These are phyloP conservation scores for Dendrocalamus latiflorus DNA, from an alignment of 202 grass and related monocot genomes.

Conservation along the genomic window DNA sequence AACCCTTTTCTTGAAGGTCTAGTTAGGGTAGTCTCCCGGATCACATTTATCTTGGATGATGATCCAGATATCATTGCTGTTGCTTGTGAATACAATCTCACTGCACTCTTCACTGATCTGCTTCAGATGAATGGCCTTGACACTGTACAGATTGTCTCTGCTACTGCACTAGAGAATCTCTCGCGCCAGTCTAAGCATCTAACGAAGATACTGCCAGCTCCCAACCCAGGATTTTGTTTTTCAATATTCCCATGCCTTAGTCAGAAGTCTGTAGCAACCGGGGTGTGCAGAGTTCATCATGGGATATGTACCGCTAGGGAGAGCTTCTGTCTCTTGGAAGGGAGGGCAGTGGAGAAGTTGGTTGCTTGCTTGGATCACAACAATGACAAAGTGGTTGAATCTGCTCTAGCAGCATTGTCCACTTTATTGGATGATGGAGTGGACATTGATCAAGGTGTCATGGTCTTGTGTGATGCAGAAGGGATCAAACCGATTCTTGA, in stretches of 20 bases:
- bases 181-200: constrained; percentile 72
- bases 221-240: constrained; percentile 53
- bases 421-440: constrained; percentile 90
- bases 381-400: constrained; percentile 87
- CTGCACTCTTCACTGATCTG: too few species aligned
- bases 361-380: constrained; percentile 83
- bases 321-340: constrained; percentile 89
- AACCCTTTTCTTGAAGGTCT: constrained; percentile 87
- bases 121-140: too few species aligned
- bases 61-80: too few species aligned
- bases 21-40: constrained; percentile 67
- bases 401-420: constrained; percentile 69
- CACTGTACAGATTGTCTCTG: constrained; percentile 68
- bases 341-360: constrained; percentile 86
- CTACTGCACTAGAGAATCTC: constrained; percentile 71
- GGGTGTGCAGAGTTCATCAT: constrained; percentile 63
- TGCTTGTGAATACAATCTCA: too few species aligned
- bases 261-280: constrained; percentile 54
- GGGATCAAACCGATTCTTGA: constrained; percentile 73
- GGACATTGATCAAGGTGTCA: too few species aligned
- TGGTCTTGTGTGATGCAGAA: constrained; percentile 62
- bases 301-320: constrained; percentile 78
- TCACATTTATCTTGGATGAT: too few species aligned
- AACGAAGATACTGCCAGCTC: constrained; percentile 52
- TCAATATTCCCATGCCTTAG: constrained; percentile 75